phyloP scores from a whole-genome alignment of 2,329 filamentous ascomycete species.

The Diplodia intermedia region DNA sequence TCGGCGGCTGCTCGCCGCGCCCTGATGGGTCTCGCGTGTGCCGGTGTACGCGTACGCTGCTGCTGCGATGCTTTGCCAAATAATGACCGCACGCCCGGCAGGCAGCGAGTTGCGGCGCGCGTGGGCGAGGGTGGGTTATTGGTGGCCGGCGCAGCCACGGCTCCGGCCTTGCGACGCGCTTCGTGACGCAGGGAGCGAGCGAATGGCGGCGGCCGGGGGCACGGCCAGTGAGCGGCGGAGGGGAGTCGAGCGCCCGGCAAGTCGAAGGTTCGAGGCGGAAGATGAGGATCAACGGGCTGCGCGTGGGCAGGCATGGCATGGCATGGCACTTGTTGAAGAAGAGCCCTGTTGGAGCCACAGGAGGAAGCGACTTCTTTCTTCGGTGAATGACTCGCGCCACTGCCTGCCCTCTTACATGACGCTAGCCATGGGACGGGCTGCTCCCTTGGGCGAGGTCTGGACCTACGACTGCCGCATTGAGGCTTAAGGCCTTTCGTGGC shows the following conservation, averaged over 20 bases:
- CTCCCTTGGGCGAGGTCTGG: slow-evolving; percentile 1
- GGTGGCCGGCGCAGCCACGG: slow-evolving; percentile 27
- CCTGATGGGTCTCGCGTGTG: not conserved
- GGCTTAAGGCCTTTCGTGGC: slow-evolving; percentile 14
- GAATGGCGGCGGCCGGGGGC: slow-evolving; percentile 11
- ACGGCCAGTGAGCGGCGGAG: slow-evolving; percentile 18
- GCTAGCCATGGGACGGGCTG: slow-evolving; percentile 5
- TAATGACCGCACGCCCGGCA: slow-evolving; percentile 3
- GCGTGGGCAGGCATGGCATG: slow-evolving; percentile 18
- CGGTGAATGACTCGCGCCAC: slow-evolving; percentile 22
- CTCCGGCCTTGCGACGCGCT: slow-evolving; percentile 31
- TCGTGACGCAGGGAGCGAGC: slow-evolving; percentile 32
- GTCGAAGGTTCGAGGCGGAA: slow-evolving; percentile 26
- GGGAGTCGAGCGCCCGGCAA: slow-evolving; percentile 5
- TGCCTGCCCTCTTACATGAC: slow-evolving; percentile 5
- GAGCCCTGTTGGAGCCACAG: not conserved
- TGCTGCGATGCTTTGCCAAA: slow-evolving; percentile 4
- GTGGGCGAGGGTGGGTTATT: slow-evolving; percentile 19
- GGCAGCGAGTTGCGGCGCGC: slow-evolving; percentile 9
- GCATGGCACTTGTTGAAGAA: slow-evolving; percentile 2
- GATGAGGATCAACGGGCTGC: slow-evolving; percentile 21
- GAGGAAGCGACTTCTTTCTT: slow-evolving; percentile 10
- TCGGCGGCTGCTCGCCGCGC: slow-evolving; percentile 5
- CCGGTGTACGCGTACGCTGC: slow-evolving; percentile 10
- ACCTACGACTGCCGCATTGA: slow-evolving; percentile 12